Percentiles rank a stretch among this genome's conserved stretches.
phyloP scores from a whole-genome alignment of 805 yeast species.

The Cyberlindnera subsufficiens region DNA sequence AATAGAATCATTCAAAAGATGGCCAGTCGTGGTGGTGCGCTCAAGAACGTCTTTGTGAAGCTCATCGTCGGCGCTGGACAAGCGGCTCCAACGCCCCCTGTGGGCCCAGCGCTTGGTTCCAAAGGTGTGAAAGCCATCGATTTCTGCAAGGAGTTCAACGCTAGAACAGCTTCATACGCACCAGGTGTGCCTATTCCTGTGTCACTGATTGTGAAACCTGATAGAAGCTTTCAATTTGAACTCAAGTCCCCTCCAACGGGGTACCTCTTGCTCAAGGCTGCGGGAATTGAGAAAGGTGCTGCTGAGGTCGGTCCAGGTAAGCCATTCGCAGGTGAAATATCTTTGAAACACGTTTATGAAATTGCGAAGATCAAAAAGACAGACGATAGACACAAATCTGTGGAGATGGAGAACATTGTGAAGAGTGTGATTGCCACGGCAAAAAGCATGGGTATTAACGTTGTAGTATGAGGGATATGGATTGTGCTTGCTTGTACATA shows the following conservation, averaged over 20 bases:
- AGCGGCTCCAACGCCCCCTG: conserved; percentile 98
- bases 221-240: conserved; percentile 81
- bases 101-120: conserved; percentile 97
- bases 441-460: conserved; percentile 80
- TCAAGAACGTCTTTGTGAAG: conserved; percentile 59
- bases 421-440: conserved; percentile 86
- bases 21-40: conserved; percentile 22
- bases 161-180: conserved; percentile 81
- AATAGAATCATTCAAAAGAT: conserved; percentile 5
- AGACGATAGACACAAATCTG: conserved; percentile 69
- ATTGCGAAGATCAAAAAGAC: conserved; percentile 90
- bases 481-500: background rate
- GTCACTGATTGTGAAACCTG: conserved; percentile 81
- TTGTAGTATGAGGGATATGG: conserved; percentile 46
- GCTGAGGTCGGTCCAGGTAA: conserved; percentile 52
- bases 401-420: conserved; percentile 69
- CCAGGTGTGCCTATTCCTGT: conserved; percentile 93
- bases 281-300: conserved; percentile 75
- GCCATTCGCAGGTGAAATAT: conserved; percentile 53
- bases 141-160: conserved; percentile 96
- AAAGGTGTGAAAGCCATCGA: conserved; percentile 98
- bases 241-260: conserved; percentile 90
- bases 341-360: conserved; percentile 88
- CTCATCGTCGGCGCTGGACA: conserved; percentile 94
- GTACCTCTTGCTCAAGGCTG: conserved; percentile 77